phyloP scores from a whole-genome alignment of 352 stramenopile species.

The Pythium chondricola region DNA sequence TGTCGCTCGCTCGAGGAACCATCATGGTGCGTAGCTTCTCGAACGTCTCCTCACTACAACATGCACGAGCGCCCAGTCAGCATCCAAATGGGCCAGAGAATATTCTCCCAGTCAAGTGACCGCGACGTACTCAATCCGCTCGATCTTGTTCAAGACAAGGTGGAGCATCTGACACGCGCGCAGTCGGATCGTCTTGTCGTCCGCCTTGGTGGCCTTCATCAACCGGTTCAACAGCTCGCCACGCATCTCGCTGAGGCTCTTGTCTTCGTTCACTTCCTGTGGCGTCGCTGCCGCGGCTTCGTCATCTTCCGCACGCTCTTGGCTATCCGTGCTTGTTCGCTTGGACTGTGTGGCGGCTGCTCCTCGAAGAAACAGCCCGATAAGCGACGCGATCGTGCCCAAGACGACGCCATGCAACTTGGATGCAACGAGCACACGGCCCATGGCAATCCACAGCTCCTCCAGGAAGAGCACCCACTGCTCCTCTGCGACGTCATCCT shows the following conservation, averaged over 20 bases:
- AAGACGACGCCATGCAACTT: conserved; percentile 40
- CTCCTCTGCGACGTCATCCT: conserved; percentile 36
- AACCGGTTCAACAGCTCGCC: conserved; percentile 38
- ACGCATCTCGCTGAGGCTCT: conserved; percentile 34
- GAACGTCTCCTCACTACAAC: conserved; percentile 29
- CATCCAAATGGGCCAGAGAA: no score
- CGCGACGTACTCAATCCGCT: conserved; percentile 42
- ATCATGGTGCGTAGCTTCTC: conserved; percentile 32
- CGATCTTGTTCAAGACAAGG: conserved; percentile 44
- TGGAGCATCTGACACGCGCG: conserved; percentile 59
- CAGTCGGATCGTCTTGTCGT: conserved; percentile 50
- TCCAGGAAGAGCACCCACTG: conserved; percentile 54
- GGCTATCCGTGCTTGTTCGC: conserved; percentile 15
- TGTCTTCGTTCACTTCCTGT: not conserved
- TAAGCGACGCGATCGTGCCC: conserved; percentile 41
- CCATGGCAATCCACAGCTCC: conserved; percentile 50
- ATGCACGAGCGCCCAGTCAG: no score
- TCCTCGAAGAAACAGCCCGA: conserved; percentile 37
- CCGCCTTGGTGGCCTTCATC: conserved; percentile 44
- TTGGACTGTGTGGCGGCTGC: conserved; percentile 8
- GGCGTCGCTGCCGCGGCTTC: not conserved
- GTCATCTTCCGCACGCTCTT: conserved; percentile 1
- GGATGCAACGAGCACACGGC: conserved; percentile 36
- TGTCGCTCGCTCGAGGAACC: conserved; percentile 53
- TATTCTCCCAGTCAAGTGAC: no score